Base-by-base conservation (phyloP, 805 yeast genomes). In the Yamadazyma nakazawae region DNA sequence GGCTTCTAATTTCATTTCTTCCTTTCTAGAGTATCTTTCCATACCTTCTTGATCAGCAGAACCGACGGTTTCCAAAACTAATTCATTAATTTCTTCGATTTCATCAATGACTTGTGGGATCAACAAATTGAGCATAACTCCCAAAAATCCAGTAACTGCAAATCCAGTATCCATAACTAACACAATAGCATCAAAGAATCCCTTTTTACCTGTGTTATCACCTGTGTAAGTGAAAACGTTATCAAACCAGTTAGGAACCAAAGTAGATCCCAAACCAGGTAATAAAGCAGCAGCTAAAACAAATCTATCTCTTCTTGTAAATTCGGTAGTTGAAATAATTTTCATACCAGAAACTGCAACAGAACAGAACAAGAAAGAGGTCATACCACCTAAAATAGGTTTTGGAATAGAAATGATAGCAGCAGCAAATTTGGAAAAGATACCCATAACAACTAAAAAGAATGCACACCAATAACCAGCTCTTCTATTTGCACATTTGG, bases 401-500 rank as follows among this genome's bases (percentile, higher is more conserved):
- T 56, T 68, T 14, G 66, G 76, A 45, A 67, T 71, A 49, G 95
- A 76, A 25, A 85, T 88, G 49, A 90, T 74, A n/a, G 96, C 90
- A 42, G 94, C 95, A 34, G 91, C 90, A 62, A 88, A 88, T 66
- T 88, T 87, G 49, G 95, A 76, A 62, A 90, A 86, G 36, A 90
- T 67, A 35, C 97, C 97, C 96, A 90, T 88, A 50, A 90, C 64
- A 46, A 90, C 60, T 54, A 90, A 70, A 74, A 86, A 88, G 72
- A 88, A 79, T 53, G 88, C 84, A 68, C 87, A 80, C 80, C 88
- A 85, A 64, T 81, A 82, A 34, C 94, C 97, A 19, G 80, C 88
- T 42, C 77, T 73, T 69, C 95, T 79, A 58, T 88, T 83, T 40
- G 96, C 97, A 69, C 96, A 89, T 64, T 88, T 88, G 41, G 97